A percentile compares a stretch with the other conserved stretches of the same genome.
Conservation (phyloP, 2,329 filamentous ascomycete genomes). For the Nectriaceae sp. region DNA sequence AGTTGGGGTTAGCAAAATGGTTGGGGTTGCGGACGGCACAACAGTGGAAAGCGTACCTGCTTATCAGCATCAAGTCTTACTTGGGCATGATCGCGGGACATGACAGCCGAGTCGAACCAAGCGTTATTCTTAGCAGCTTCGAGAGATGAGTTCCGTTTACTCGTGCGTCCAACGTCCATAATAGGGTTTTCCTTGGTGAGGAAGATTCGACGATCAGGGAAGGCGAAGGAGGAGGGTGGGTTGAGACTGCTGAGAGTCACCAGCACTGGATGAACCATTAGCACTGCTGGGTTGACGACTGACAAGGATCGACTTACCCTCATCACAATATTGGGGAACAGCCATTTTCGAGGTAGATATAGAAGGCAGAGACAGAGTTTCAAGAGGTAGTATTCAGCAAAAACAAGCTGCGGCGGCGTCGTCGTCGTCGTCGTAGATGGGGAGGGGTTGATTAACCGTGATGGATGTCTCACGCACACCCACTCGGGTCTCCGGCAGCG, state of each 20-base stretch:
- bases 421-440: too few relatives aligned
- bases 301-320: constrained; percentile 18
- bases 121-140: constrained; percentile 53
- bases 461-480: constrained; percentile 18
- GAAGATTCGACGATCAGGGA: constrained; percentile 31
- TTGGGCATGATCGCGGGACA: constrained; percentile 69
- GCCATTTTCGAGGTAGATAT: constrained; percentile 18
- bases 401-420: too few relatives aligned
- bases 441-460: constrained; percentile 17
- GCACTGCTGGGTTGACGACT: constrained; percentile 1
- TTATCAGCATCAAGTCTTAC: constrained; percentile 45
- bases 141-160: constrained; percentile 38
- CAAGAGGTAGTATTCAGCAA: background rate
- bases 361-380: constrained; percentile 2
- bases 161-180: constrained; percentile 46
- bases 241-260: constrained; percentile 31
- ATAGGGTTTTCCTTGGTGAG: constrained; percentile 33
- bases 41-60: constrained; percentile 40
- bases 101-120: constrained; percentile 71
- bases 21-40: background rate
- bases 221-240: constrained; percentile 17
- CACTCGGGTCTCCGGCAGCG: constrained; percentile 10
- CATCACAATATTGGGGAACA: constrained; percentile 26
- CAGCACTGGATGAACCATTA: constrained; percentile 29
- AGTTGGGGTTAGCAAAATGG: constrained; percentile 18